phyloP scores from a whole-genome alignment of 2,329 filamentous ascomycete genomes.

The Trichocomaceae sp. region DNA sequence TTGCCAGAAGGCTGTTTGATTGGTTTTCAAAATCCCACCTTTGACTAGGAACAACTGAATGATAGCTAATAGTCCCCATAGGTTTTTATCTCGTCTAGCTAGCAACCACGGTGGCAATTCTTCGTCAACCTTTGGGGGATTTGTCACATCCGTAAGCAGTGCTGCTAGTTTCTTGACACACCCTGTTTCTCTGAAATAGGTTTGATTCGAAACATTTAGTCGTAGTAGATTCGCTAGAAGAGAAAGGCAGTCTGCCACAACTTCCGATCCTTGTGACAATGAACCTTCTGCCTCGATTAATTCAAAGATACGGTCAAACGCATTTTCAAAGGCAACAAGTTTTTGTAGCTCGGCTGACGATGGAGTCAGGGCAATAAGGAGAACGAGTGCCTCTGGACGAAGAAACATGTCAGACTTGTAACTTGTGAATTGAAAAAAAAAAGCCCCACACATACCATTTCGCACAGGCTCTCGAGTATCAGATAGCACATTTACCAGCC shows the following conservation, averaged over 20 bases:
- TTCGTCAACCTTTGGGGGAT: slow-evolving; percentile 48
- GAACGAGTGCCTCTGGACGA: slow-evolving; percentile 62
- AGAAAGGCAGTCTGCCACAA: slow-evolving; percentile 88
- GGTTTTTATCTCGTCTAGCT: slow-evolving; percentile 76
- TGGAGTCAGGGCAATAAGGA: slow-evolving; percentile 82
- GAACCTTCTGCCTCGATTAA: slow-evolving; percentile 79
- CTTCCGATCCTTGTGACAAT: slow-evolving; percentile 71
- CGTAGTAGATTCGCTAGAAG: slow-evolving; percentile 82
- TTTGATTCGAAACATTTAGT: slow-evolving; percentile 85
- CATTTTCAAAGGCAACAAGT: slow-evolving; percentile 89
- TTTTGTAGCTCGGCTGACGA: slow-evolving; percentile 87
- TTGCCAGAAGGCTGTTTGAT: slow-evolving; percentile 80
- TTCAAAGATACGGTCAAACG: slow-evolving; percentile 77
- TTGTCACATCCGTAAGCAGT: slow-evolving; percentile 57
- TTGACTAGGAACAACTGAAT: slow-evolving; percentile 76
- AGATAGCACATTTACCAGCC: slow-evolving; percentile 75
- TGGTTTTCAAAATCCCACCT: slow-evolving; percentile 74
- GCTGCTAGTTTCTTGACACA: slow-evolving; percentile 66
- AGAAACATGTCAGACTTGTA: slow-evolving; percentile 13
- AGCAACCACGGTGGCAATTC: slow-evolving; percentile 68
- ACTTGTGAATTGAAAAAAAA: neutral
- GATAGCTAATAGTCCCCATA: slow-evolving; percentile 83
- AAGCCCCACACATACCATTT: slow-evolving; percentile 50
- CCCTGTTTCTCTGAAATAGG: slow-evolving; percentile 84
- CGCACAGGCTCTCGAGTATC: slow-evolving; percentile 80